A percentile compares a stretch with the other conserved stretches of the same genome.
These are phyloP conservation scores for Orbilia quercus DNA, from an alignment of 2,329 filamentous ascomycete species.

Conservation along the genomic window DNA sequence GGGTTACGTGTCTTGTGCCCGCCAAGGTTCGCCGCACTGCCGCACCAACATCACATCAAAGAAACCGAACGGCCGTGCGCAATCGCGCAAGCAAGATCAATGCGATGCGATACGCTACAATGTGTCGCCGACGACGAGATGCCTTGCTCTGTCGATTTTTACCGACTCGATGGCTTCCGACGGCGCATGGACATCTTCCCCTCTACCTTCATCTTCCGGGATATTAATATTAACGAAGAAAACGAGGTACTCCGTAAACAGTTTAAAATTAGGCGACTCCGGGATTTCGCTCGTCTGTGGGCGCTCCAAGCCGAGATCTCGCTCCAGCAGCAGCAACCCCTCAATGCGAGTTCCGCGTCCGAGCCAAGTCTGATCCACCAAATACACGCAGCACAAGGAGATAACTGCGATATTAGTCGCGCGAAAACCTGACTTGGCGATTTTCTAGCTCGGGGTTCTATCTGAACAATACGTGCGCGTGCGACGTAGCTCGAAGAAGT, in stretches of 20 bases:
- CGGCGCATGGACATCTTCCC: constrained; percentile 3
- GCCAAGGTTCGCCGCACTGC: constrained; percentile 18
- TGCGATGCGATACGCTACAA: too few relatives aligned
- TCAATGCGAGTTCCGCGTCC: neutral
- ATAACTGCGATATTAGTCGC: neutral
- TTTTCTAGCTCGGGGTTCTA: too few relatives aligned
- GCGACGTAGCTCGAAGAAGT: too few relatives aligned
- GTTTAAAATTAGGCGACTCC: neutral
- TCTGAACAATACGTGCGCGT: too few relatives aligned
- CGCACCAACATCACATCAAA: neutral
- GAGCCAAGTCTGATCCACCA: neutral
- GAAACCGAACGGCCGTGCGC: neutral
- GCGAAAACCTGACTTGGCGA: neutral
- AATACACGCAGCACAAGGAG: constrained; percentile 6
- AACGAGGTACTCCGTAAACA: neutral
- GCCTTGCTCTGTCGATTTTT: constrained; percentile 20
- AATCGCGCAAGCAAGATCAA: neutral
- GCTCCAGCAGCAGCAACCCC: neutral
- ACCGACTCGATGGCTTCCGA: neutral
- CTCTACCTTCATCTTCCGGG: neutral
- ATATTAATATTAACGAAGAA: neutral
- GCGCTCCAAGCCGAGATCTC: neutral
- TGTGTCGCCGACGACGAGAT: neutral
- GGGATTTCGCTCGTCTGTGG: constrained; percentile 1
- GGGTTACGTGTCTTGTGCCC: constrained; percentile 50